A percentile compares a stretch with the other conserved stretches of the same genome.
Evolutionary conservation across 768 basidiomycete genomes (phyloP).

Genomic region (Botryobasidium botryosum): DNA sequence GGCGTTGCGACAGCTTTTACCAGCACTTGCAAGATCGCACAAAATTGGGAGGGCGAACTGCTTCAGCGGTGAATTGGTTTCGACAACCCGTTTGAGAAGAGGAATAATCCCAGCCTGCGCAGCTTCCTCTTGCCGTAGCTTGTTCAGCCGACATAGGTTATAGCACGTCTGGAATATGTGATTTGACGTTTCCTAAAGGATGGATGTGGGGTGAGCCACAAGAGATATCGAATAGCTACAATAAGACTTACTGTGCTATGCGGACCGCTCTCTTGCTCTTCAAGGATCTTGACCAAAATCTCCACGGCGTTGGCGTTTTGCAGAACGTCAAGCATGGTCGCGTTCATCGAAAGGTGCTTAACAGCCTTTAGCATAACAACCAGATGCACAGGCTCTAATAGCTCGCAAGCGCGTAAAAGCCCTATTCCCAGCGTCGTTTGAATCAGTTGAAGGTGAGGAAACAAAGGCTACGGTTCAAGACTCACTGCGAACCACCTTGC

Average conservation of each 20-base stretch:
- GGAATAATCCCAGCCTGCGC: slow-evolving; percentile 93
- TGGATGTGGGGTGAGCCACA: neutral
- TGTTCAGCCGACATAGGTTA: slow-evolving; percentile 89
- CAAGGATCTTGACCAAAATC: slow-evolving; percentile 69
- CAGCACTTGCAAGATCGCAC: slow-evolving; percentile 89
- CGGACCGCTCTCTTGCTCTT: slow-evolving; percentile 58
- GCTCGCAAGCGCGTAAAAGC: slow-evolving; percentile 68
- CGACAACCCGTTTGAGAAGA: slow-evolving; percentile 73
- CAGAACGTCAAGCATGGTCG: slow-evolving; percentile 75
- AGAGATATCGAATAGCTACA: neutral
- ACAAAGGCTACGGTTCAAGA: slow-evolving; percentile 9
- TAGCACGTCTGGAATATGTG: slow-evolving; percentile 96
- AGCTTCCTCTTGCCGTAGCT: slow-evolving; percentile 89
- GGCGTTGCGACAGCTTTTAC: slow-evolving; percentile 77
- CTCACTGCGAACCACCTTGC: slow-evolving; percentile 81
- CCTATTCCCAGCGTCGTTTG: no score
- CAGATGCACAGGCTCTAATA: slow-evolving; percentile 75
- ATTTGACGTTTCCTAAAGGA: slow-evolving; percentile 77
- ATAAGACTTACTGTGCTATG: slow-evolving; percentile 53
- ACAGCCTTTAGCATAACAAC: slow-evolving; percentile 85
- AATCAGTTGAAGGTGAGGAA: neutral
- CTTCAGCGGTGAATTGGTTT: slow-evolving; percentile 78
- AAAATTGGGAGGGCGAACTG: slow-evolving; percentile 95
- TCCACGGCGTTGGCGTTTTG: slow-evolving; percentile 95
- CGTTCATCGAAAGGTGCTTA: slow-evolving; percentile 91